Conservation (phyloP, 495 filamentous ascomycete genomes). For the Neurospora sp. region DNA sequence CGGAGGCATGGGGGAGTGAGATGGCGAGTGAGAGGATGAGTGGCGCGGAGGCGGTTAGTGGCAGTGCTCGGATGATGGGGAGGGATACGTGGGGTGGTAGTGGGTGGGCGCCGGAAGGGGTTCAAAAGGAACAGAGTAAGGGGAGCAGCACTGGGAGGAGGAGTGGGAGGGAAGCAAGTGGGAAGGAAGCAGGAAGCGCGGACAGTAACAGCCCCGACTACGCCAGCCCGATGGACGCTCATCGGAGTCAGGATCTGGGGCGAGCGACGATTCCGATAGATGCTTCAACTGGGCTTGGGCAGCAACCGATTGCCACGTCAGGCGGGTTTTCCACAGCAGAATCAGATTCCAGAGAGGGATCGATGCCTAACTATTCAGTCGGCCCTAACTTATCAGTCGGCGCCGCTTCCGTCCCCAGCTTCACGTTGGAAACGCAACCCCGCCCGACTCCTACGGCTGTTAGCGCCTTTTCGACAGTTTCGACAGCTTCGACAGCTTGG, state of each 20-base stretch:
- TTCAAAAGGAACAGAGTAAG: accelerated
- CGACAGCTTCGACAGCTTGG: neutral
- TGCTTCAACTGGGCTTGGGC: neutral
- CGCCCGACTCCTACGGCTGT: neutral
- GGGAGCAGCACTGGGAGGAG: too few relatives aligned
- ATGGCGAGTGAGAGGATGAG: neutral
- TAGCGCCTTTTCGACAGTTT: neutral
- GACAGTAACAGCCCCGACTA: neutral
- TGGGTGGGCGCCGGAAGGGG: neutral
- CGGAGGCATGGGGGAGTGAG: neutral
- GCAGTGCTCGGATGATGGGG: neutral
- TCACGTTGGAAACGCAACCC: neutral
- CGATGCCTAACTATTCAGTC: neutral
- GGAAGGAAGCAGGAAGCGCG: neutral
- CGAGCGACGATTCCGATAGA: neutral
- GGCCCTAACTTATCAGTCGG: neutral
- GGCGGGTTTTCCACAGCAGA: neutral
- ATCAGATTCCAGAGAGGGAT: neutral
- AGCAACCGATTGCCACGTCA: neutral
- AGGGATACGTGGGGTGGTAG: neutral
- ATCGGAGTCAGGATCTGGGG: neutral
- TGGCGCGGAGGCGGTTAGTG: neutral
- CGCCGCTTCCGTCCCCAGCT: neutral
- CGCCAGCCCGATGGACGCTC: neutral
- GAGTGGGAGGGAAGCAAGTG: too few relatives aligned